phyloP scores from a whole-genome alignment of 2,329 filamentous ascomycete genomes.

The Purpureocillium takamizusanense region DNA sequence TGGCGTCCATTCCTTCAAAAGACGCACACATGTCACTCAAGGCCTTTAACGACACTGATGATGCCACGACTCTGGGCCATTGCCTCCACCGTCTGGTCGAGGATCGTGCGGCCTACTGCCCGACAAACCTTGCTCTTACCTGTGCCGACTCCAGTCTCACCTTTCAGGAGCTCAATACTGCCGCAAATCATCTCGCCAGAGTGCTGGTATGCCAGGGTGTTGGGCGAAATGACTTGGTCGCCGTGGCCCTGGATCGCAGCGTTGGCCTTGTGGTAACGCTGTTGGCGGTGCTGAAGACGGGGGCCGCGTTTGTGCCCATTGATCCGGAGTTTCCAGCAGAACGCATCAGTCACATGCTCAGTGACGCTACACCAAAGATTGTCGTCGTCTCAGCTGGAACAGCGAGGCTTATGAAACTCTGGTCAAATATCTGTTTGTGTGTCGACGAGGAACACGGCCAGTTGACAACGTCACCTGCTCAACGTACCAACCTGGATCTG shows the following conservation, averaged over 20 bases:
- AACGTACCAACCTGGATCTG: background rate
- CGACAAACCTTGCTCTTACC: conserved; percentile 5
- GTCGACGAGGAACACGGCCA: conserved; percentile 1
- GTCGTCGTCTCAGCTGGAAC: conserved; percentile 3
- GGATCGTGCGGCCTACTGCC: background rate
- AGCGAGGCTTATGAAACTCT: background rate
- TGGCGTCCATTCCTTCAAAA: no score
- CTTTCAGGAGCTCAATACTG: conserved; percentile 4
- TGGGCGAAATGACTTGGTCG: conserved; percentile 6
- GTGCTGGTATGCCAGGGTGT: conserved; percentile 3
- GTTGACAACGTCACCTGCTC: no score
- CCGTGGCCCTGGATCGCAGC: conserved; percentile 8
- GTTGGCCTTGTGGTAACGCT: conserved; percentile 8
- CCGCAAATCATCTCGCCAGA: conserved; percentile 5
- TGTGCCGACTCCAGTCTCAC: conserved; percentile 4
- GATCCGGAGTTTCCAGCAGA: conserved; percentile 9
- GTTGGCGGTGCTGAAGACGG: conserved; percentile 8
- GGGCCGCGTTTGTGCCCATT: conserved; percentile 10
- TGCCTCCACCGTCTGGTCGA: conserved; percentile 5
- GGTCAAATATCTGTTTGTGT: background rate
- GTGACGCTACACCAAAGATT: conserved; percentile 7
- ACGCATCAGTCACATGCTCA: conserved; percentile 9
- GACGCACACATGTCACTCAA: no score
- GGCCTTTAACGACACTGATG: background rate
- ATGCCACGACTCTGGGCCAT: background rate